Percentiles rank a stretch among this genome's conserved stretches.
These are phyloP conservation scores for Botrytis squamosa DNA, from an alignment of 2,329 filamentous ascomycete genomes.

Conservation along the genomic window DNA sequence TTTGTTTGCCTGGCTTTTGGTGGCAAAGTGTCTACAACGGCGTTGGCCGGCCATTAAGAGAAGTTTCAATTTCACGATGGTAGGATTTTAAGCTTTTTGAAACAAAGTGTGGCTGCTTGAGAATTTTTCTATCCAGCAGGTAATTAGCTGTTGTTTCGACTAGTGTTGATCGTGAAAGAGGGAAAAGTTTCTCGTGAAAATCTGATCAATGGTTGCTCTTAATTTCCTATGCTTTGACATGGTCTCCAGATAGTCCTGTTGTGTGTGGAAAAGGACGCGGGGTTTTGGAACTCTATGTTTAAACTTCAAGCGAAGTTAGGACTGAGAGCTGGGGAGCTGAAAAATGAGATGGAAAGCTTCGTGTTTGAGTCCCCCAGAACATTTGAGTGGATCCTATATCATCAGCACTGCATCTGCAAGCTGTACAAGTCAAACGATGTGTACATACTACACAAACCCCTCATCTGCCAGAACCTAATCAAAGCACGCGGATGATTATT, in stretches of 20 bases:
- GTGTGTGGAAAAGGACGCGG: no score
- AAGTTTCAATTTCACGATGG: neutral
- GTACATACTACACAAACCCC: neutral
- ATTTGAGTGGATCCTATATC: neutral
- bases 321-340: neutral
- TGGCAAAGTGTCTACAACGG: neutral
- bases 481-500: neutral
- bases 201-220: neutral
- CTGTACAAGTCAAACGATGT: neutral
- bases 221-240: neutral
- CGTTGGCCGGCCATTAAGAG: neutral
- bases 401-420: neutral
- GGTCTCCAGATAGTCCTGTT: neutral
- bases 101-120: neutral
- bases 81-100: neutral
- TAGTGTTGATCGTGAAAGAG: neutral
- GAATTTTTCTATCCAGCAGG: neutral
- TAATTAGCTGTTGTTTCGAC: neutral
- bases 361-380: neutral
- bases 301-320: neutral
- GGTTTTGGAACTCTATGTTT: neutral
- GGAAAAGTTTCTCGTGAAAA: neutral
- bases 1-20: neutral
- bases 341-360: neutral
- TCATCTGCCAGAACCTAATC: neutral